Conservation (phyloP, 257 asterid species). For the Capsicum rhomboideum region DNA sequence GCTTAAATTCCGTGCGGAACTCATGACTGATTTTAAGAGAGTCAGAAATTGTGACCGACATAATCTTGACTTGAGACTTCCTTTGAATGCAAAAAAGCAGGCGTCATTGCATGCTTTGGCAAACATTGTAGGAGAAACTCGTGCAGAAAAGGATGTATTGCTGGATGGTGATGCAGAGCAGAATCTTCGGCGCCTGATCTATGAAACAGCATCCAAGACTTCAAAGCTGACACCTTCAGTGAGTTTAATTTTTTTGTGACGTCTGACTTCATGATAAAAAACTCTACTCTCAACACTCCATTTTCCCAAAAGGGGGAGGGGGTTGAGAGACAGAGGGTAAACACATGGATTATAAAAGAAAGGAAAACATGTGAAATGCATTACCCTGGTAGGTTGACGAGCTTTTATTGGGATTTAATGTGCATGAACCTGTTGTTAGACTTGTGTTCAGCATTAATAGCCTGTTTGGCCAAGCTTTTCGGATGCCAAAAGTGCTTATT, state of each 20-base stretch:
- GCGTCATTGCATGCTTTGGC: slow-evolving; percentile 93
- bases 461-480: background rate
- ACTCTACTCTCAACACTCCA: background rate
- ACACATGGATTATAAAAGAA: background rate
- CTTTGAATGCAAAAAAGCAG: slow-evolving; percentile 29
- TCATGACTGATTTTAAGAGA: background rate
- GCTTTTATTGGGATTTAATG: background rate
- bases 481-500: background rate
- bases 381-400: background rate
- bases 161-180: slow-evolving; percentile 68
- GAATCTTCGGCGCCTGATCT: slow-evolving; percentile 56
- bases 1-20: background rate
- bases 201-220: slow-evolving; percentile 66
- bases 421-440: background rate
- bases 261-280: background rate
- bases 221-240: slow-evolving; percentile 87
- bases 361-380: background rate
- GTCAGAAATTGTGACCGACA: background rate
- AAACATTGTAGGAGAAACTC: slow-evolving; percentile 78
- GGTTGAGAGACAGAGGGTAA: background rate
- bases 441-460: background rate
- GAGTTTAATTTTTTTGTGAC: slow-evolving; percentile 19
- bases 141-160: slow-evolving; percentile 32
- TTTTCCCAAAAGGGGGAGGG: background rate
- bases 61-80: background rate